Evolutionary conservation across 371 early-diverging fungal species (phyloP).

Genomic region (Capillidium rhysosporum): DNA sequence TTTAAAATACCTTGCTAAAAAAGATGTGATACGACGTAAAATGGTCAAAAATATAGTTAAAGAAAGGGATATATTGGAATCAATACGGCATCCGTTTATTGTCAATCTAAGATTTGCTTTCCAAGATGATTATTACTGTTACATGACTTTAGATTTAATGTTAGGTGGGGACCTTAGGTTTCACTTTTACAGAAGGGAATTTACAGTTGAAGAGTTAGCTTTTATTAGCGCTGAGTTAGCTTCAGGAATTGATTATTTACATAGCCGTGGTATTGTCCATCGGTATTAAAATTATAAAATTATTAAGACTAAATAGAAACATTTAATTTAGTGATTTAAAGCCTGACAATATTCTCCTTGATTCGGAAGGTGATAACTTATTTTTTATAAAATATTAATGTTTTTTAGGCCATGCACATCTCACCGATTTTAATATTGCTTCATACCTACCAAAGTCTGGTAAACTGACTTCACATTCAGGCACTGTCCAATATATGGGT

Average conservation of each 20-base stretch:
- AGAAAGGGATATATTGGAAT: slow-evolving; percentile 59
- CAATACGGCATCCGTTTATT: slow-evolving; percentile 55
- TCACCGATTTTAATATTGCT: slow-evolving; percentile 72
- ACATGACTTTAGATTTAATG: slow-evolving; percentile 77
- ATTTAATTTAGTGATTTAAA: slow-evolving; percentile 41
- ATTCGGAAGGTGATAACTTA: slow-evolving; percentile 23
- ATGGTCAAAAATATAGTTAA: slow-evolving; percentile 56
- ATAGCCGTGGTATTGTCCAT: slow-evolving; percentile 56
- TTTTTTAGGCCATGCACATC: slow-evolving; percentile 33
- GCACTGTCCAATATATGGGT: slow-evolving; percentile 62
- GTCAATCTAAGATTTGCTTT: slow-evolving; percentile 64
- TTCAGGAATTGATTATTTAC: slow-evolving; percentile 52
- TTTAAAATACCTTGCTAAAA: slow-evolving; percentile 64
- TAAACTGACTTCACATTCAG: slow-evolving; percentile 49
- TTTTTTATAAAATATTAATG: neutral
- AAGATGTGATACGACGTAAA: slow-evolving; percentile 52
- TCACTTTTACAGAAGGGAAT: slow-evolving; percentile 40
- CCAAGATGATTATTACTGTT: slow-evolving; percentile 64
- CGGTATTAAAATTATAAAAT: slow-evolving; percentile 13
- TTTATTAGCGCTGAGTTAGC: slow-evolving; percentile 65
- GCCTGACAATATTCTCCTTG: slow-evolving; percentile 70
- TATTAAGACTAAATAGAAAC: neutral
- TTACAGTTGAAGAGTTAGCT: slow-evolving; percentile 46
- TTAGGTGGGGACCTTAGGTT: slow-evolving; percentile 69
- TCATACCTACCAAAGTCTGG: slow-evolving; percentile 29